These are phyloP conservation scores for Ophiostoma triangulosporum DNA, from an alignment of 2,329 filamentous ascomycete species.

Conservation along the genomic window DNA sequence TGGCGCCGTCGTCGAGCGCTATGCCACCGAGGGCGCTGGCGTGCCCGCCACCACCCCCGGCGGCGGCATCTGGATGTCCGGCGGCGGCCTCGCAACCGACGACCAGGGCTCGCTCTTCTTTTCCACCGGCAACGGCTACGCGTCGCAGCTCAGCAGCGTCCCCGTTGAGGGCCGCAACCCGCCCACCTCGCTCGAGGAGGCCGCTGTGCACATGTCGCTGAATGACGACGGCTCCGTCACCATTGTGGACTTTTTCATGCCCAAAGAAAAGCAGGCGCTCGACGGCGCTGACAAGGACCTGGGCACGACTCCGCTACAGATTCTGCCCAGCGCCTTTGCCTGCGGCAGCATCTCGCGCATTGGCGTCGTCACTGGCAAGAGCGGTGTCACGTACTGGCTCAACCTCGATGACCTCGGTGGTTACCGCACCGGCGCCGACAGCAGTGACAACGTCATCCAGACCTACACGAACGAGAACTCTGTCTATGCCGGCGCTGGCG, in stretches of 20 bases:
- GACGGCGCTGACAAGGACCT: constrained; percentile 37
- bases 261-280: constrained; percentile 32
- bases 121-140: constrained; percentile 33
- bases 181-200: constrained; percentile 32
- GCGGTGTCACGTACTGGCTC: constrained; percentile 35
- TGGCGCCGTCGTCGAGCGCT: constrained; percentile 29
- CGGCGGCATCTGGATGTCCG: constrained; percentile 36
- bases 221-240: constrained; percentile 28
- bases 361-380: constrained; percentile 35
- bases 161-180: constrained; percentile 30
- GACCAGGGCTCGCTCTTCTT: constrained; percentile 33
- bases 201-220: constrained; percentile 34
- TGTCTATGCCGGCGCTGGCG: constrained; percentile 33
- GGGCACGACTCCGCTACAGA: constrained; percentile 30
- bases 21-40: constrained; percentile 28
- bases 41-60: constrained; percentile 26
- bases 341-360: constrained; percentile 32
- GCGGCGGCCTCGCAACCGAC: constrained; percentile 33
- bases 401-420: constrained; percentile 35
- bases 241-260: constrained; percentile 37
- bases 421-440: constrained; percentile 30
- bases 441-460: constrained; percentile 29
- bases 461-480: constrained; percentile 33
- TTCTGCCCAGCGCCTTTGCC: constrained; percentile 29
- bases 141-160: constrained; percentile 29